Base-by-base conservation (phyloP, 2,329 filamentous ascomycete species). In the Sporothrix inflata region DNA sequence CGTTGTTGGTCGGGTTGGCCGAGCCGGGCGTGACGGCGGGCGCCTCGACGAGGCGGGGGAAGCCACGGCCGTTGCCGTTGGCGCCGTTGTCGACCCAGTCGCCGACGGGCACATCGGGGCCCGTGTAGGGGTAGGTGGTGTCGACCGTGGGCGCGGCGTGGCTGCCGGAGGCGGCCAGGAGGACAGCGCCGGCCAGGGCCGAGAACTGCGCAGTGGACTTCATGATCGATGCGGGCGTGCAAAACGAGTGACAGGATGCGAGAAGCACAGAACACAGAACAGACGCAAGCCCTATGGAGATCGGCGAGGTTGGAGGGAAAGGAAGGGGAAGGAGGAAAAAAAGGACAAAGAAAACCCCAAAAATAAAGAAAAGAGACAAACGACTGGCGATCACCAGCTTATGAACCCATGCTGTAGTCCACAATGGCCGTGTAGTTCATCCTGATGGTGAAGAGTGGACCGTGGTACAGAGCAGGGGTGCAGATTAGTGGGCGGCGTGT, bases 51-150 rank as follows among this genome's bases (percentile, higher is more conserved):
- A 87, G 79, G 61, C 85, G 84, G 24, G 82, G 80, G 74, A 84
- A 87, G 1, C 85, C 85, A 73, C 85, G 85, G 42, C 84, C 85
- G 75, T 86, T 85, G 75, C 85, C 85, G 75, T 85, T 85, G 78
- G 85, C 75, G 12, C 82, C 84, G 3, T 79, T 80, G 75, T 86
- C 81, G 61, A 86, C 83, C 85, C 85, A 87, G 73, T 87, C 85
- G 60, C 82, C 85, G 4, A 86, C 76, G 16, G 85, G 85, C 0
- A 86, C 79, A 0, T 79, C 80, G 1, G 85, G 85, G 1, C 85
- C 85, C 0, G 79, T 85, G 77, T 86, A 86, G 3, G 83, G 83
- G 73, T 81, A 86, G 7, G 76, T 74, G 16, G 81, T 82, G 73
- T 85, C 84, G 42, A 84, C 82, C 3, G 71, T 71, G 8, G 74